Conservation (phyloP, 1,284 basidiomycete species). For the Puccinia triticina region DNA sequence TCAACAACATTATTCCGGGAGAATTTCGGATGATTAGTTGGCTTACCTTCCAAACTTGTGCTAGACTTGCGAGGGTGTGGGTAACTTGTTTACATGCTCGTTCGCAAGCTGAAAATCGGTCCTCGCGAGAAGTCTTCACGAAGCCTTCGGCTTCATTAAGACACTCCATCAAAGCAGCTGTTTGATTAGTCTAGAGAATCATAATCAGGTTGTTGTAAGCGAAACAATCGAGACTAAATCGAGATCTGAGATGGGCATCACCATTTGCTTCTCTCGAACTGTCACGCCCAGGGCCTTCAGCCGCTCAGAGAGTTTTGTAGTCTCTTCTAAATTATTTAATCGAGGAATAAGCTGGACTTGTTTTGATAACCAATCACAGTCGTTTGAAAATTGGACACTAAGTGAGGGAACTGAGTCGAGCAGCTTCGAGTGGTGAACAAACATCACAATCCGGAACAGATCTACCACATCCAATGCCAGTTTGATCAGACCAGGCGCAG, state of each 20-base stretch:
- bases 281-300: background rate
- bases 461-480: conserved; percentile 73
- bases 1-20: background rate
- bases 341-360: conserved; percentile 62
- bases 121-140: conserved; percentile 71
- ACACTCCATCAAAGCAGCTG: conserved; percentile 62
- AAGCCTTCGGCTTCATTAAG: conserved; percentile 74
- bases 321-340: conserved; percentile 57
- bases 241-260: conserved; percentile 67
- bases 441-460: conserved; percentile 78
- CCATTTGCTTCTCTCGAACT: conserved; percentile 54
- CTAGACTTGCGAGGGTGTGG: conserved; percentile 69
- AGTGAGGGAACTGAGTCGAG: conserved; percentile 67
- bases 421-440: conserved; percentile 68
- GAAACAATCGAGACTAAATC: background rate
- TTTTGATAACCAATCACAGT: conserved; percentile 71
- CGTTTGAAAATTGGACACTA: conserved; percentile 82
- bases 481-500: conserved; percentile 63
- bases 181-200: conserved; percentile 63
- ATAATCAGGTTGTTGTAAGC: background rate
- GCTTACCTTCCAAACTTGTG: conserved; percentile 73
- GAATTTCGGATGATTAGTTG: background rate
- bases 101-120: conserved; percentile 77
- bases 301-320: conserved; percentile 65
- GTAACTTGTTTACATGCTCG: conserved; percentile 70